phyloP scores from a whole-genome alignment of 108 stramenopile genomes.

The Conticribra guillardii region DNA sequence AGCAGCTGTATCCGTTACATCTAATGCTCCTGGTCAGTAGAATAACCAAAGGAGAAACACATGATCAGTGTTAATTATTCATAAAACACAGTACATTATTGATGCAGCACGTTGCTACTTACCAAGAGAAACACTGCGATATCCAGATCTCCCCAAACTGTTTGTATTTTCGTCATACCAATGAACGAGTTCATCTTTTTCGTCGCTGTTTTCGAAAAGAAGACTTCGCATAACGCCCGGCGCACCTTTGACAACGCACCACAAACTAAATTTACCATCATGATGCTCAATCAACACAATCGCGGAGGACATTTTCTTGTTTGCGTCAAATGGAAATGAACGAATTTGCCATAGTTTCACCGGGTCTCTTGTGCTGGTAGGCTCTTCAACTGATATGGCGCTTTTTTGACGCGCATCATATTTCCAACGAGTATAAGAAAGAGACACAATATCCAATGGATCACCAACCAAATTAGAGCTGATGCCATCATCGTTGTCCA shows the following conservation, averaged over 20 bases:
- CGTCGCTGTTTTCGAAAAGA: constrained; percentile 14
- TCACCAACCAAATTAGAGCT: constrained; percentile 57
- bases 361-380: background rate
- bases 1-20: constrained; percentile 34
- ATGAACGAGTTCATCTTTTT: background rate
- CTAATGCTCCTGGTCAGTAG: constrained; percentile 38
- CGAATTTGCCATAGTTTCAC: constrained; percentile 65
- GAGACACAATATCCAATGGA: constrained; percentile 65
- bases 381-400: background rate
- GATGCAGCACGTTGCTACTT: background rate
- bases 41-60: too few species aligned
- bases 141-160: constrained; percentile 49
- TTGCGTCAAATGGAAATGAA: constrained; percentile 69
- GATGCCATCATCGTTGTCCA: constrained; percentile 15
- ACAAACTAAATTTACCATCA: constrained; percentile 36
- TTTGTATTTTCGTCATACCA: constrained; percentile 35
- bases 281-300: constrained; percentile 46
- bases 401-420: constrained; percentile 34
- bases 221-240: constrained; percentile 45
- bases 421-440: constrained; percentile 61
- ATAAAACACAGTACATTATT: background rate
- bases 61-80: too few species aligned
- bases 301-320: constrained; percentile 59
- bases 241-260: constrained; percentile 58
- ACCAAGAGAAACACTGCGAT: constrained; percentile 54